Conservation (phyloP, 2,329 filamentous ascomycete genomes). For the Alternaria arbusti region DNA sequence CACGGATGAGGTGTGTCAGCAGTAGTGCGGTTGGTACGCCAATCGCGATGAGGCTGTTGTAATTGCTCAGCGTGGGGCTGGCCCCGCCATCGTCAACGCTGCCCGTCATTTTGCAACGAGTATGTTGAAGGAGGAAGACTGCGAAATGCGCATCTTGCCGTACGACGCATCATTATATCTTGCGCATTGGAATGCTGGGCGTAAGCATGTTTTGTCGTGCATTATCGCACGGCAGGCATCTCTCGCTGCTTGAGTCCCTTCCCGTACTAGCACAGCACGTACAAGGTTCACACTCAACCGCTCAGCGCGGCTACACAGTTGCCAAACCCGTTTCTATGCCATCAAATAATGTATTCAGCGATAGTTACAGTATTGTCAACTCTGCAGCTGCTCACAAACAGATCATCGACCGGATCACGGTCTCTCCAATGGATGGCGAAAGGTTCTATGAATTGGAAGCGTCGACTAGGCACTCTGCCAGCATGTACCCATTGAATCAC, state of each 20-base stretch:
- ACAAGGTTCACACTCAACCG: neutral
- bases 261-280: neutral
- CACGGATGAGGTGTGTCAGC: constrained; percentile 8
- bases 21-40: constrained; percentile 5
- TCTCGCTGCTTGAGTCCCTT: neutral
- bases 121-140: too few species aligned
- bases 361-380: neutral
- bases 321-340: rapidly evolving
- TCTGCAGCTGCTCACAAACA: too few species aligned
- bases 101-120: neutral
- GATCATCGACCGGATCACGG: too few species aligned
- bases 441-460: too few species aligned
- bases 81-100: neutral
- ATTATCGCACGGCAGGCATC: neutral
- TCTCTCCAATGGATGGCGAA: too few species aligned
- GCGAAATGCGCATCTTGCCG: neutral
- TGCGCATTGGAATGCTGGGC: neutral
- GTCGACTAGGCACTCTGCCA: neutral
- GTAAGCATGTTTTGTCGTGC: neutral
- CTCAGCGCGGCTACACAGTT: neutral
- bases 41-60: neutral
- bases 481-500: neutral
- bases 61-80: neutral
- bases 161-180: neutral
- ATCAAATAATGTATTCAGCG: too few species aligned